Base-by-base conservation (phyloP, 2,329 filamentous ascomycete genomes). In the Exophiala sp. region DNA sequence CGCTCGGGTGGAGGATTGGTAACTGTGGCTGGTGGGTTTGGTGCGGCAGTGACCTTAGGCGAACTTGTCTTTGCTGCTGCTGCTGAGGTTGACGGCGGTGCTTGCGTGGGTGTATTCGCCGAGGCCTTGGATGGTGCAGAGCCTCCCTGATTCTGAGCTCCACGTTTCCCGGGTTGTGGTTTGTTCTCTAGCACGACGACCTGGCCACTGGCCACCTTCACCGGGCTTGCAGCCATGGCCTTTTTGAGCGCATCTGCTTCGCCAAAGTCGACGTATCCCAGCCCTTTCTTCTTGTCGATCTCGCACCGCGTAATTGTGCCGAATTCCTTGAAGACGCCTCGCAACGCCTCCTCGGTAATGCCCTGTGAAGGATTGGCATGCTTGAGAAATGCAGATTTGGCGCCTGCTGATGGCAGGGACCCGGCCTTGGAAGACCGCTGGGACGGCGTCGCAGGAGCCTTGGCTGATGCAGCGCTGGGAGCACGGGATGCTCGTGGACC, bases 241-340 rank as follows among this genome's bases (percentile, higher is more conserved):
- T 86, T 88, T 60, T 80, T 79, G 21, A 97, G 74, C 8, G 79
- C 77, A 7, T 83, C 81, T 1, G 83, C 77, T 18, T 88, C 82
- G 8, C 79, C 78, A 70, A 96, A 97, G 56, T 95, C 87, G 32
- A 95, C 84, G 65, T 96, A 95, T 2, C 89, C 91, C 62, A 95
- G 95, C 0, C 89, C 89, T 67, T 96, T 96, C 62, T 90, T 86
- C 67, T 89, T 90, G 65, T 97, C 91, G 46, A 97, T 91, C 61
- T 96, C 91, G 14, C 95, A 87, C 58, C 81, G 85, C 0, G 80
- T 80, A 39, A 96, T 79, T 1, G 78, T 67, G 1, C 91, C 91
- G 60, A 88, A 95, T 0, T 71, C 68, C 38, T 82, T 77, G 64
- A 97, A 81, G 1, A 86, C 82, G 58, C 85, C 78, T 60, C 85